phyloP scores from a whole-genome alignment of 306 rosid species.

The Carpinus viminea region DNA sequence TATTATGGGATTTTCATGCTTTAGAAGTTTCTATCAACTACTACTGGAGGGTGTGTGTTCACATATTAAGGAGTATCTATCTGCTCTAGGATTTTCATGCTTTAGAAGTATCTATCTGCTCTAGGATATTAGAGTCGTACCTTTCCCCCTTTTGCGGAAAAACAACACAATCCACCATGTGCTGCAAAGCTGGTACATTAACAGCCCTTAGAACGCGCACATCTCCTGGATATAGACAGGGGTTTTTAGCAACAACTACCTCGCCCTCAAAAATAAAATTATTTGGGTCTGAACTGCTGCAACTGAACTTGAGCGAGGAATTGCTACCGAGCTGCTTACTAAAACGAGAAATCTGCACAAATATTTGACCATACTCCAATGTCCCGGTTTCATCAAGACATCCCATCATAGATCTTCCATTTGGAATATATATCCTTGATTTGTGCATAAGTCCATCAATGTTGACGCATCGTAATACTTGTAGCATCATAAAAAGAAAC shows the following conservation, averaged over 20 bases:
- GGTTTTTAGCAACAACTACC: constrained; percentile 54
- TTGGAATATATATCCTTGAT: constrained; percentile 32
- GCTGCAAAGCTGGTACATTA: constrained; percentile 60
- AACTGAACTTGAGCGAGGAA: too few relatives aligned
- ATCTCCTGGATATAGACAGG: constrained; percentile 81
- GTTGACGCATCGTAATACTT: constrained; percentile 31
- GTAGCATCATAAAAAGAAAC: constrained; percentile 45
- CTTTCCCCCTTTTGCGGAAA: constrained; percentile 71
- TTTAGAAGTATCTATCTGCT: too few relatives aligned
- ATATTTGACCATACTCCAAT: too few relatives aligned
- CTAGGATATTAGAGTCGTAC: constrained; percentile 31
- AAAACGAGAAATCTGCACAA: too few relatives aligned
- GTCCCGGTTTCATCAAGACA: constrained; percentile 50
- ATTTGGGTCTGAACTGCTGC: too few relatives aligned
- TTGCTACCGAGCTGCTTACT: too few relatives aligned
- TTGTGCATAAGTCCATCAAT: constrained; percentile 20
- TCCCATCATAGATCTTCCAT: constrained; percentile 49
- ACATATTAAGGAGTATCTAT: too few relatives aligned
- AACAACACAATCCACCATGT: constrained; percentile 77
- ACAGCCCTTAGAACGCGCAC: constrained; percentile 73
- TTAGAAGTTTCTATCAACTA: too few relatives aligned
- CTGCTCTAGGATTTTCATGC: too few relatives aligned
- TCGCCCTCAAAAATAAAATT: constrained; percentile 18
- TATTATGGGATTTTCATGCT: too few relatives aligned
- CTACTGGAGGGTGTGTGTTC: too few relatives aligned